Percentiles rank a stretch among this genome's conserved stretches.
Conservation (phyloP, 805 yeast genomes). For the Phaffomyces thermotolerans region DNA sequence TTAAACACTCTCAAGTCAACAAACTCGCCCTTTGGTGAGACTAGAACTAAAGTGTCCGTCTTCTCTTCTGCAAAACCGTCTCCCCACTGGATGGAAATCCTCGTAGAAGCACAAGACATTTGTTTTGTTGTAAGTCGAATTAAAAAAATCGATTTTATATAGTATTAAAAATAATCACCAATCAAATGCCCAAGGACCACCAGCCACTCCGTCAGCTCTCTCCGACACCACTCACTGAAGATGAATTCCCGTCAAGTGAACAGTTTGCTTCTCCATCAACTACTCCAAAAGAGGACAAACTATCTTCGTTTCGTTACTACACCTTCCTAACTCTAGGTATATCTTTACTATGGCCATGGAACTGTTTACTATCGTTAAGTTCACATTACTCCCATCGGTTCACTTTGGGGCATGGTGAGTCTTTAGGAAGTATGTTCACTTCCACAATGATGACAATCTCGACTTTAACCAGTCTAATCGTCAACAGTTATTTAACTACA, state of each 20-base stretch:
- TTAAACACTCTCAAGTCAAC: slow-evolving; percentile 37
- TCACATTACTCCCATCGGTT: slow-evolving; percentile 62
- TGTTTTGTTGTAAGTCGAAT: too few relatives aligned
- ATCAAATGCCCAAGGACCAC: neutral
- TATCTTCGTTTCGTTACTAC: slow-evolving; percentile 30
- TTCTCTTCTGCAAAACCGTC: slow-evolving; percentile 30
- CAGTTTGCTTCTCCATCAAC: neutral
- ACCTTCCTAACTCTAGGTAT: slow-evolving; percentile 68
- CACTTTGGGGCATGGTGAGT: slow-evolving; percentile 32
- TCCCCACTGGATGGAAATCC: slow-evolving; percentile 51
- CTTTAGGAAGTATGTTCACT: slow-evolving; percentile 42
- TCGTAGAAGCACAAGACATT: slow-evolving; percentile 29
- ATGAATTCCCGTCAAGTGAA: neutral
- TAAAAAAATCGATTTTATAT: too few relatives aligned
- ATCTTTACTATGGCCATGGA: slow-evolving; percentile 95
- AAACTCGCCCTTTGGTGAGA: slow-evolving; percentile 36
- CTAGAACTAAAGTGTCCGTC: slow-evolving; percentile 42
- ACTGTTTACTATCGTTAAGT: slow-evolving; percentile 80
- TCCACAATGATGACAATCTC: slow-evolving; percentile 86
- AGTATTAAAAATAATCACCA: too few relatives aligned
- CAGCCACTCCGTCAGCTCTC: neutral
- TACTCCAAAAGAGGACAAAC: neutral
- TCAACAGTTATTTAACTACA: slow-evolving; percentile 56
- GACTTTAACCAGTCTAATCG: slow-evolving; percentile 56
- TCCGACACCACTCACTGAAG: slow-evolving; percentile 10